Conservation (phyloP, 148 eudicot genomes). For the Limonium bicolor region DNA sequence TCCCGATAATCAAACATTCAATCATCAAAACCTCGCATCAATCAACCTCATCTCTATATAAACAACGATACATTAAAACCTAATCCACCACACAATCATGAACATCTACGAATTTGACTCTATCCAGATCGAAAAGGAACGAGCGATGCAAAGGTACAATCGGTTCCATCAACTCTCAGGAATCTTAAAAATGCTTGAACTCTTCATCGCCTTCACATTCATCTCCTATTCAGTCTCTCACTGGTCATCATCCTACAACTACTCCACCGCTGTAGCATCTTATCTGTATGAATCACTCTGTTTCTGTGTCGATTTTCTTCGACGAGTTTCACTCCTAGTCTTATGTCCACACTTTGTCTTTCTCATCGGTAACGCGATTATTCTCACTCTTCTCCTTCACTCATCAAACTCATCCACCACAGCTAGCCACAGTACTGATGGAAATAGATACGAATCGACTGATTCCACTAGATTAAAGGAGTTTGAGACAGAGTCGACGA, state of each 20-base stretch:
- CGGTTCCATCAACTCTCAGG: slow-evolving; percentile 14
- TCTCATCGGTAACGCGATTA: slow-evolving; percentile 41
- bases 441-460: slow-evolving; percentile 5
- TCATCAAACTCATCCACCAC: slow-evolving; percentile 9
- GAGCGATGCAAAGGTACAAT: slow-evolving; percentile 19
- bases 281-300: too few relatives aligned
- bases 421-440: not conserved
- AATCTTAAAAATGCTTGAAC: slow-evolving; percentile 13
- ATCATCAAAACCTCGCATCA: too few relatives aligned
- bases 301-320: slow-evolving; percentile 8
- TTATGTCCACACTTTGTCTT: slow-evolving; percentile 38
- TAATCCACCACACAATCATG: too few relatives aligned
- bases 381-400: slow-evolving; percentile 21
- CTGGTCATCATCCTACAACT: slow-evolving; percentile 11
- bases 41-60: too few relatives aligned
- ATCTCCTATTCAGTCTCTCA: slow-evolving; percentile 12
- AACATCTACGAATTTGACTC: slow-evolving; percentile 13
- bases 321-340: slow-evolving; percentile 9
- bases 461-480: too few relatives aligned
- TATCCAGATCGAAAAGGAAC: slow-evolving; percentile 20
- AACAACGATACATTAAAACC: too few relatives aligned
- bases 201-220: slow-evolving; percentile 11
- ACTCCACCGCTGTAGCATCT: slow-evolving; percentile 11
- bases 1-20: too few relatives aligned
- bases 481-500: too few relatives aligned